These are phyloP conservation scores for Guadua angustifolia DNA, from an alignment of 176 grass and related monocot species.

Conservation along the genomic window DNA sequence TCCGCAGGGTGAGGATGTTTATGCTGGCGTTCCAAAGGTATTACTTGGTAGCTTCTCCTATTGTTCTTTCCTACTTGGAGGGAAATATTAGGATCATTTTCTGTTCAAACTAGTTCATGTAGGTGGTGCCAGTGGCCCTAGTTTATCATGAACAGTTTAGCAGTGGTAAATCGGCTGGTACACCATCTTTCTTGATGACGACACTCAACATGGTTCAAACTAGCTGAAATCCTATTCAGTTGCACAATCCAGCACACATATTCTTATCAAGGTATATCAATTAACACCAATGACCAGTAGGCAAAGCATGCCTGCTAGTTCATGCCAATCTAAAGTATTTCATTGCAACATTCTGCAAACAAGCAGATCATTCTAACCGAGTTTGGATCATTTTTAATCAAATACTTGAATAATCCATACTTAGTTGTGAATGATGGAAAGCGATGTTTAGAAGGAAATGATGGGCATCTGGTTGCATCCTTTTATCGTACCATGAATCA, in stretches of 20 bases:
- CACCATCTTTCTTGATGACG: background rate
- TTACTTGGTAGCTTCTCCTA: background rate
- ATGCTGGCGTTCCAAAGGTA: slow-evolving; percentile 93
- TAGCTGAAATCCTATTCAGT: background rate
- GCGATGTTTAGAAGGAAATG: background rate
- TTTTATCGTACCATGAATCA: background rate
- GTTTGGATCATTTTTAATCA: background rate
- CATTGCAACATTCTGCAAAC: background rate
- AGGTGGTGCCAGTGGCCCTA: background rate
- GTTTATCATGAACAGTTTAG: background rate
- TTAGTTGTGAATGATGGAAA: slow-evolving; percentile 1
- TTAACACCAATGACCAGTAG: background rate
- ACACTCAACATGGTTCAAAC: background rate
- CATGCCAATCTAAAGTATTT: slow-evolving; percentile 6
- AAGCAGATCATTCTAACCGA: background rate
- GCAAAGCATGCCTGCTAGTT: background rate
- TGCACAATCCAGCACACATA: background rate
- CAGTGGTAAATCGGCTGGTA: background rate
- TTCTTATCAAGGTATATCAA: background rate
- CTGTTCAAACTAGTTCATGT: background rate
- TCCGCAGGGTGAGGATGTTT: slow-evolving; percentile 76
- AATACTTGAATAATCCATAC: background rate
- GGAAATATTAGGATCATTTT: slow-evolving; percentile 8
- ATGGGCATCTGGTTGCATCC: background rate
- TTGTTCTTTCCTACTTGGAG: slow-evolving; percentile 8